phyloP scores from a whole-genome alignment of 208 protist species.

The Phytomonas serpens region DNA sequence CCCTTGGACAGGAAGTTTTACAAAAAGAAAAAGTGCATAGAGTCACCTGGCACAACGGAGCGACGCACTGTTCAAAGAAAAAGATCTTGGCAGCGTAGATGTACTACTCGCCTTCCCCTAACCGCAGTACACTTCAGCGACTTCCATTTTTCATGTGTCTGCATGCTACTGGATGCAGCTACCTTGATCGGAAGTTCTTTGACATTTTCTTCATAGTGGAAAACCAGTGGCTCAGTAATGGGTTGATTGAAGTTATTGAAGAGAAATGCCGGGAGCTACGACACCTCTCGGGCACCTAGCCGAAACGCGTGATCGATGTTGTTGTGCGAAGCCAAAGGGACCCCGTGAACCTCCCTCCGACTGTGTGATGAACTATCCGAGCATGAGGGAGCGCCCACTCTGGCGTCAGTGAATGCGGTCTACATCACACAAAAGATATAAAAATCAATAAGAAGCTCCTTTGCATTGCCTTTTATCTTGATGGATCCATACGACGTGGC shows the following conservation, averaged over 20 bases:
- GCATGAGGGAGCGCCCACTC: neutral
- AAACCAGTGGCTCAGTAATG: neutral
- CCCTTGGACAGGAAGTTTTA: neutral
- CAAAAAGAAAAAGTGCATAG: neutral
- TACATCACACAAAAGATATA: neutral
- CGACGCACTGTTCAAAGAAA: neutral
- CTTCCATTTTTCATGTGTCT: neutral
- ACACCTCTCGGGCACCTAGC: neutral
- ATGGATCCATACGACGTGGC: too few relatives aligned
- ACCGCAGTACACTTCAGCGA: neutral
- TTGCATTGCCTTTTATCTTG: too few relatives aligned
- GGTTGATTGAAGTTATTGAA: neutral
- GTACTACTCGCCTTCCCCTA: neutral
- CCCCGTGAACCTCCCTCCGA: neutral
- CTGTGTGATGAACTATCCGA: neutral
- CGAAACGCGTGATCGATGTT: neutral
- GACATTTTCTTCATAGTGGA: neutral
- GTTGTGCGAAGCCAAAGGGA: neutral
- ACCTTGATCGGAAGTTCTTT: neutral
- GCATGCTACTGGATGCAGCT: neutral
- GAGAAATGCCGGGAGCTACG: neutral
- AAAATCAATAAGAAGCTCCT: too few relatives aligned
- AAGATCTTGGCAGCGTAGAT: neutral
- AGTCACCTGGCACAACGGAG: neutral
- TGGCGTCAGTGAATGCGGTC: neutral